Percentiles rank a stretch among this genome's conserved stretches.
Conservation (phyloP, 352 stramenopile species). For the Phytophthora brassicae region DNA sequence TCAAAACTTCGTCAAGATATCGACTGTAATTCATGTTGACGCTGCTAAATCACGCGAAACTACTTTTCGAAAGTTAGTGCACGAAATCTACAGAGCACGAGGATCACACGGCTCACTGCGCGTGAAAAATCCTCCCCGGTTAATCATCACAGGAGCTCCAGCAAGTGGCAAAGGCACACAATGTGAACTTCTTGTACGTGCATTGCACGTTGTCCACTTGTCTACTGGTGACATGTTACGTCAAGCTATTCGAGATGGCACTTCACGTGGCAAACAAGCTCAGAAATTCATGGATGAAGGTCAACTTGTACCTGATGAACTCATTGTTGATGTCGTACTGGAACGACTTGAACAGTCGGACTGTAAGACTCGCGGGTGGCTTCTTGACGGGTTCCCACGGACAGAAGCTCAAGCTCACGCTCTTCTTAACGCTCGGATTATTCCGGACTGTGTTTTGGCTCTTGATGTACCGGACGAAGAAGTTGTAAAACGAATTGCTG, state of each 20-base stretch:
- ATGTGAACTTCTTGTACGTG: slow-evolving; percentile 91
- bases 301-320: slow-evolving; percentile 91
- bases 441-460: slow-evolving; percentile 93
- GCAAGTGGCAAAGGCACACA: slow-evolving; percentile 96
- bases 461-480: slow-evolving; percentile 94
- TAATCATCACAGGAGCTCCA: slow-evolving; percentile 93
- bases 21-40: slow-evolving; percentile 68
- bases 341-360: slow-evolving; percentile 74
- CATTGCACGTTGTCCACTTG: slow-evolving; percentile 93
- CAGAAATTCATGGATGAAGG: slow-evolving; percentile 93
- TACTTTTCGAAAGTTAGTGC: slow-evolving; percentile 43
- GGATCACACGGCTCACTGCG: slow-evolving; percentile 45
- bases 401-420: slow-evolving; percentile 83
- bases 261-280: slow-evolving; percentile 68
- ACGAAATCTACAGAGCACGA: slow-evolving; percentile 53
- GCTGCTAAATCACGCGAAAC: slow-evolving; percentile 47
- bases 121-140: slow-evolving; percentile 48
- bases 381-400: slow-evolving; percentile 96
- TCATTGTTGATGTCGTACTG: slow-evolving; percentile 95
- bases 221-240: slow-evolving; percentile 95
- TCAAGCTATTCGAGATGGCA: slow-evolving; percentile 74
- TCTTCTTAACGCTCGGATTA: slow-evolving; percentile 60
- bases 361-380: slow-evolving; percentile 72
- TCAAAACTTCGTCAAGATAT: slow-evolving; percentile 74
- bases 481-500: slow-evolving; percentile 93